phyloP scores from a whole-genome alignment of 805 yeast genomes.

The Cyberlindnera euphorbiiphila region DNA sequence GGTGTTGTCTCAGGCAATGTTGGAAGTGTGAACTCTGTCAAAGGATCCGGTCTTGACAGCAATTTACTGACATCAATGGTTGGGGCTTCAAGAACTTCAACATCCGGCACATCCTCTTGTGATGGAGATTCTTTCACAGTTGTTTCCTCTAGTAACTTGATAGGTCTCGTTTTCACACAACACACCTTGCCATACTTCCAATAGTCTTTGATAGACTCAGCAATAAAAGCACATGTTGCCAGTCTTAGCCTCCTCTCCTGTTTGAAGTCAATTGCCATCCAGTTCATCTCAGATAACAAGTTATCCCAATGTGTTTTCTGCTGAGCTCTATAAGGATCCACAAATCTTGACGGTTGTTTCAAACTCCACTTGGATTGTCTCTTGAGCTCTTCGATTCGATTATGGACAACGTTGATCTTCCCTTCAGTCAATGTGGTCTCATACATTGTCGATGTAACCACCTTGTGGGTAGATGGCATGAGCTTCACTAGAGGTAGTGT shows the following conservation, averaged over 20 bases:
- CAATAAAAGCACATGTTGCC: constrained; percentile 64
- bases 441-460: constrained; percentile 77
- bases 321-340: constrained; percentile 54
- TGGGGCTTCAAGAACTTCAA: constrained; percentile 2
- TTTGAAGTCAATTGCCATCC: constrained; percentile 77
- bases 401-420: constrained; percentile 81
- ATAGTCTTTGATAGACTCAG: constrained; percentile 71
- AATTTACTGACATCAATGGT: constrained; percentile 37
- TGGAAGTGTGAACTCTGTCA: constrained; percentile 24
- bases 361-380: constrained; percentile 87
- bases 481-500: constrained; percentile 80
- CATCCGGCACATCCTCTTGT: not conserved
- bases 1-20: constrained; percentile 20
- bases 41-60: constrained; percentile 32
- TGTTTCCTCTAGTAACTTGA: constrained; percentile 28
- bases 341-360: constrained; percentile 70
- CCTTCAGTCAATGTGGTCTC: constrained; percentile 87
- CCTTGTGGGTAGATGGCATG: constrained; percentile 82
- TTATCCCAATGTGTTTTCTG: constrained; percentile 63
- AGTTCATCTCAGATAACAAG: constrained; percentile 70
- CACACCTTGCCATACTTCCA: constrained; percentile 73
- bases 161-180: constrained; percentile 54
- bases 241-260: constrained; percentile 67
- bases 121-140: constrained; percentile 9
- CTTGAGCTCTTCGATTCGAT: constrained; percentile 88